Evolutionary conservation across 2,329 filamentous ascomycete species (phyloP), one percentile per base, ranked within the genome.

Genomic region (Diaporthe ilicicola): DNA sequence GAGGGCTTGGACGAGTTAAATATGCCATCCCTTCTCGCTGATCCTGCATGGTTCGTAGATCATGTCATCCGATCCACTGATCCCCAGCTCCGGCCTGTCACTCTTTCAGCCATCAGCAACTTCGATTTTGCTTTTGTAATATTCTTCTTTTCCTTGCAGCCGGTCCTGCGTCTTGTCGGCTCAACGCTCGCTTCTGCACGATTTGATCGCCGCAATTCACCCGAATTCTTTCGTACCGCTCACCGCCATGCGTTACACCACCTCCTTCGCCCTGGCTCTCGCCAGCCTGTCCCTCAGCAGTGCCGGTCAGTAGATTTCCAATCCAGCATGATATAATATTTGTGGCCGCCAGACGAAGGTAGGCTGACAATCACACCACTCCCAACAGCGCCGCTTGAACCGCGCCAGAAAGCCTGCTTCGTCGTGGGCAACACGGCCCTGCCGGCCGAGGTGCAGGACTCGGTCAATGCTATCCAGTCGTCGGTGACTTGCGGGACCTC

Each of bases 361-460:
- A 37, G 13, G 50, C 69, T 70, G 53, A 70, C 51, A 44, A 15
- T 1, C 32, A 34, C 32, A 4, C 22, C 22, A 8, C 1, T 5
- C 5, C n/a, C 22, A n/a, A 54, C 19, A 72, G 67, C 68, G 8
- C 59, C 67, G 32, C 53, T 77, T n/a, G 51, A 55, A n/a, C n/a
- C 70, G 13, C 79, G 80, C 61, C 79, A 80, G 29, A 77, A 75
- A 50, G 80, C 86, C 48, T 90, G 88, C 82, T 90, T 89, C 81
- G 72, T 90, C 17, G 77, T 89, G 72, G 88, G 88, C 73, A 81
- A 78, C 65, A 78, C 79, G 6, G 78, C 80, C 3, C 85, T 90
- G 13, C 88, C 89, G 0, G 79, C 80, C 8, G 88, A 90, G 75
- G 83, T 85, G 17, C 78, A 81, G 29, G 79, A 83, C 70, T 75